A percentile compares a stretch with the other conserved stretches of the same genome.
phyloP scores from a whole-genome alignment of 2,329 filamentous ascomycete species.

The Curvularia spicifera region DNA sequence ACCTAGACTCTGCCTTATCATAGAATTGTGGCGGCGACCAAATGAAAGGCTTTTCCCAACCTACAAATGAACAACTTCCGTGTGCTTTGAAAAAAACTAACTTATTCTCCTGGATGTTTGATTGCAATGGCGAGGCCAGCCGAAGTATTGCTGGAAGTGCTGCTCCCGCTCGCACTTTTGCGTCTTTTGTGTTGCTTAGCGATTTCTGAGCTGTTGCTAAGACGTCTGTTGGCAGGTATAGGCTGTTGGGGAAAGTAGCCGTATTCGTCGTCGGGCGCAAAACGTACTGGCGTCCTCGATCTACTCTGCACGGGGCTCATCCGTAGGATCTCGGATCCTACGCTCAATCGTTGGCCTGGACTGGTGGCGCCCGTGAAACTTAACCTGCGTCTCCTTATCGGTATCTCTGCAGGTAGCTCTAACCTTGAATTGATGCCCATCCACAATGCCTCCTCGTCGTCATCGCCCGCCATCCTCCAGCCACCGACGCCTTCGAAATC shows the following conservation, averaged over 20 bases:
- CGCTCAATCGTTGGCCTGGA: conserved; percentile 35
- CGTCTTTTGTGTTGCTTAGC: conserved; percentile 32
- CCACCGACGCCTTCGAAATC: conserved; percentile 56
- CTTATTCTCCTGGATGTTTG: conserved; percentile 21
- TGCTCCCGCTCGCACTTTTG: conserved; percentile 38
- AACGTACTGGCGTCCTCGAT: conserved; percentile 43
- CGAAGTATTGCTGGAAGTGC: conserved; percentile 24
- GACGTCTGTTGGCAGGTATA: conserved; percentile 15
- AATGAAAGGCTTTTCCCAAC: neutral
- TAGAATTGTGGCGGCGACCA: neutral
- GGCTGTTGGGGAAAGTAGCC: conserved; percentile 42
- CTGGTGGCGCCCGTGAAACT: conserved; percentile 43
- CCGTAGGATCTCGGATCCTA: conserved; percentile 44
- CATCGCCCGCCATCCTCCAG: conserved; percentile 46
- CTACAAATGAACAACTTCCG: neutral
- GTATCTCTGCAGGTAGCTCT: conserved; percentile 45
- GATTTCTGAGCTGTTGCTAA: conserved; percentile 33
- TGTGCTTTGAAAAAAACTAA: too few species aligned
- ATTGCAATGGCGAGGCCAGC: conserved; percentile 21
- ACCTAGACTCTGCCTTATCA: neutral
- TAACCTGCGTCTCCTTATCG: conserved; percentile 40
- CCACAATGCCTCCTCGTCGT: conserved; percentile 54
- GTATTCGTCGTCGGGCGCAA: conserved; percentile 19
- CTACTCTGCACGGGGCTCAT: conserved; percentile 50
- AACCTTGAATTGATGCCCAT: conserved; percentile 53